Evolutionary conservation across 2,329 filamentous ascomycete genomes (phyloP).

Genomic region (Stemphylium vesicarium): DNA sequence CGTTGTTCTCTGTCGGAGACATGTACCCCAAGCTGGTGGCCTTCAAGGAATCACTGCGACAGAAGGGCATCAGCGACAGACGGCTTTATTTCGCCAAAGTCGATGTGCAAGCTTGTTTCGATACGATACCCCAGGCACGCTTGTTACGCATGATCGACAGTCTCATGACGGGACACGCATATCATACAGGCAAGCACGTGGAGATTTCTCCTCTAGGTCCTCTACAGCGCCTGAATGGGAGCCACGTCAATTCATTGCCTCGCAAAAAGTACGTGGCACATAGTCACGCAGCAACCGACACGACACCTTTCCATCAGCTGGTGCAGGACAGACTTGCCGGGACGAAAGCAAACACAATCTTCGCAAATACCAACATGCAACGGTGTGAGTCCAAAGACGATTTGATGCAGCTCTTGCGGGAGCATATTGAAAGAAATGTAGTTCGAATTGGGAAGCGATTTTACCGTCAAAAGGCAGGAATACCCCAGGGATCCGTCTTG

Average conservation of each 20-base stretch:
- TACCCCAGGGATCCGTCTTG: slow-evolving; percentile 90
- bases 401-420: slow-evolving; percentile 72
- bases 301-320: slow-evolving; percentile 42
- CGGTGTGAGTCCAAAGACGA: slow-evolving; percentile 63
- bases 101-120: slow-evolving; percentile 91
- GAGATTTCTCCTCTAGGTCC: slow-evolving; percentile 65
- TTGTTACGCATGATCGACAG: slow-evolving; percentile 70
- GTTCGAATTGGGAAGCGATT: slow-evolving; percentile 88
- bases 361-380: slow-evolving; percentile 72
- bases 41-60: slow-evolving; percentile 65
- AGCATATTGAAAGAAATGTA: slow-evolving; percentile 85
- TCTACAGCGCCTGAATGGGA: slow-evolving; percentile 40
- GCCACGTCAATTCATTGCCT: slow-evolving; percentile 39
- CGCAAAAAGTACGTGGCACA: slow-evolving; percentile 51
- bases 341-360: slow-evolving; percentile 68
- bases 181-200: slow-evolving; percentile 75
- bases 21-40: slow-evolving; percentile 74
- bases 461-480: slow-evolving; percentile 86
- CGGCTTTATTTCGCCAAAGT: slow-evolving; percentile 87
- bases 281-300: slow-evolving; percentile 40
- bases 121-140: slow-evolving; percentile 86
- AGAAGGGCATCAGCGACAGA: slow-evolving; percentile 40
- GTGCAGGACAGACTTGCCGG: slow-evolving; percentile 38
- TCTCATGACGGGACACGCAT: slow-evolving; percentile 65
- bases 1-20: slow-evolving; percentile 81